Base-by-base conservation (phyloP, 495 filamentous ascomycete species). In the Delitschia confertaspora region DNA sequence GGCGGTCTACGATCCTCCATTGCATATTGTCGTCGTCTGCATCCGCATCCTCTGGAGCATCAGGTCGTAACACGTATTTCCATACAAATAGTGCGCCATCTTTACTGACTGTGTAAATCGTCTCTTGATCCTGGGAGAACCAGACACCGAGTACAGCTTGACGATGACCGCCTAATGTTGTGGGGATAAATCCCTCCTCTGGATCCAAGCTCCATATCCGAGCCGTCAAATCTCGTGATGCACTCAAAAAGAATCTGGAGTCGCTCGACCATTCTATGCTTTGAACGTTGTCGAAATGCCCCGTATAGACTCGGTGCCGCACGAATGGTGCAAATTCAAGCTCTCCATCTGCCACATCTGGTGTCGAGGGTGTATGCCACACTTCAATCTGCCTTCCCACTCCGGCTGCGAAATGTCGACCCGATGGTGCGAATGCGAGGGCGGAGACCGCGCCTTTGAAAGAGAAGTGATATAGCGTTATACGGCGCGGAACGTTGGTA, bases 241-340 rank as follows among this genome's bases (percentile, higher is more conserved):
- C 75, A 40, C 79, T 93, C 33, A 98, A 67, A 59, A 96, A 83
- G 69, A 98, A 98, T 24, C 88, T 72, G 11, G 91, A 95, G 65
- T 98, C 91, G 57, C 76, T 78, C 8, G 89, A 94, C 91, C 91
- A 98, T 58, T 91, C 79, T 39, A 98, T 81, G 58, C 75, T 79
- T 24, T 80, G 76, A 17, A 96, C 80, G 20, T 70, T 72, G 60
- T 95, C 91, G 49, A 87, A 93, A 62, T 98, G 91, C 1, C 85
- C 83, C 24, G 81, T 76, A 49, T 93, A 84, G 30, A 82, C 79
- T 37, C 86, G 76, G 64, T 96, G 86, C 33, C 85, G 69, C 27
- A 93, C 77, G 51, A 98, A 96, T 0, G 91, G 91, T 7, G 93
- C 88, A 64, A 94, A 96, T 51, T 96, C 87, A 46, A 95, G 69